A percentile compares a stretch with the other conserved stretches of the same genome.
Conservation (phyloP, 768 basidiomycete species). For the Collybiopsis luxurians region DNA sequence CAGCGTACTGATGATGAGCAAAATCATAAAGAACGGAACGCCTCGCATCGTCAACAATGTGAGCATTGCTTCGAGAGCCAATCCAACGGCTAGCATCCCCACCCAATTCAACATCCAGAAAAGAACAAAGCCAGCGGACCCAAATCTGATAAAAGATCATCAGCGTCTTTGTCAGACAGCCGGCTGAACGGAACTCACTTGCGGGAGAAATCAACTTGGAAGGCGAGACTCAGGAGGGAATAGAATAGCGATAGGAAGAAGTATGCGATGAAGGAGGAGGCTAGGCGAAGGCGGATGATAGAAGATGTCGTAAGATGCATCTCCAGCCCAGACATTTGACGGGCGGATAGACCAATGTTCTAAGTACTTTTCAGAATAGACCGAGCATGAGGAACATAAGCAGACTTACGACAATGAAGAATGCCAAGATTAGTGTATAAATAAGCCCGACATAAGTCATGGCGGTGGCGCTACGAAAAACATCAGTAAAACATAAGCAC, state of each 20-base stretch:
- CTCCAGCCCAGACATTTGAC: conserved; percentile 34
- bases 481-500: neutral
- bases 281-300: conserved; percentile 37
- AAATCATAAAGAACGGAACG: conserved; percentile 58
- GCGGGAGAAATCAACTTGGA: conserved; percentile 53
- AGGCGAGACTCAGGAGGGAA: conserved; percentile 56
- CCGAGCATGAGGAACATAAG: neutral
- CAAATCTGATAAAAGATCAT: conserved; percentile 31
- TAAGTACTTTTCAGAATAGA: conserved; percentile 7
- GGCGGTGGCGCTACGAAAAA: conserved; percentile 29
- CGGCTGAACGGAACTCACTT: conserved; percentile 28
- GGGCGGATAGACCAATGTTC: conserved; percentile 32
- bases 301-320: conserved; percentile 33
- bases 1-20: conserved; percentile 59
- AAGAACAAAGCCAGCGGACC: conserved; percentile 51
- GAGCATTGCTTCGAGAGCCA: conserved; percentile 59
- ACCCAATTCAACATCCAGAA: conserved; percentile 68
- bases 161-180: neutral
- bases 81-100: conserved; percentile 56
- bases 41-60: conserved; percentile 51
- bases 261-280: conserved; percentile 37
- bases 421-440: conserved; percentile 27
- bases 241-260: conserved; percentile 51
- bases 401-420: conserved; percentile 24
- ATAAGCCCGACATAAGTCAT: conserved; percentile 36